A percentile compares a stretch with the other conserved stretches of the same genome.
Evolutionary conservation across 2,329 filamentous ascomycete species (phyloP).

Genomic region (Fusarium sp.): DNA sequence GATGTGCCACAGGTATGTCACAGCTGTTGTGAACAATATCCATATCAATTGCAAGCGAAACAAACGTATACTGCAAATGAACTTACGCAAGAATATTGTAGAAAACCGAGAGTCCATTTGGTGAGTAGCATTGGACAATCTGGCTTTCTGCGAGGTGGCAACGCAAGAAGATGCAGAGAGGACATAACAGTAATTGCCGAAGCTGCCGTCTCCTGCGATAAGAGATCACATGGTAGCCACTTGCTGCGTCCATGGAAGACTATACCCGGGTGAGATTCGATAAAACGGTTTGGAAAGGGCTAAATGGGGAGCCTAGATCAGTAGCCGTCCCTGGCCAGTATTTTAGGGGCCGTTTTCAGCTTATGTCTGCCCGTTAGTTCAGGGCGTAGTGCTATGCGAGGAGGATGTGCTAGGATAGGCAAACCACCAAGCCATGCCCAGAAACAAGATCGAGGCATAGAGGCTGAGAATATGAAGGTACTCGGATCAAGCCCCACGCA

Average conservation of each 20-base stretch:
- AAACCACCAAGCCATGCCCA: constrained; percentile 25
- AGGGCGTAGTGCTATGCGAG: neutral
- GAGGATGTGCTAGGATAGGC: constrained; percentile 7
- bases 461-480: constrained; percentile 10
- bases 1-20: neutral
- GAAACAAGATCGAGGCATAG: constrained; percentile 27
- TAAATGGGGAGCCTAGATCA: constrained; percentile 27
- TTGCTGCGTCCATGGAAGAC: neutral
- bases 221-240: too few species aligned
- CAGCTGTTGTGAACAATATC: neutral
- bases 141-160: neutral
- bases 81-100: neutral
- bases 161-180: neutral
- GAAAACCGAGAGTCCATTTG: neutral
- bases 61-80: neutral
- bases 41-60: neutral
- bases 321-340: neutral
- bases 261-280: neutral
- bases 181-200: neutral
- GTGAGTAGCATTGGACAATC: neutral
- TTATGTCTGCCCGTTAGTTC: neutral
- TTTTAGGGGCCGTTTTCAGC: too few species aligned
- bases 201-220: neutral
- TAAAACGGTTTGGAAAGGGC: constrained; percentile 2
- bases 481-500: constrained; percentile 23